These are phyloP conservation scores for Thermoascus crustaceus DNA, from an alignment of 2,329 filamentous ascomycete species.

Conservation along the genomic window DNA sequence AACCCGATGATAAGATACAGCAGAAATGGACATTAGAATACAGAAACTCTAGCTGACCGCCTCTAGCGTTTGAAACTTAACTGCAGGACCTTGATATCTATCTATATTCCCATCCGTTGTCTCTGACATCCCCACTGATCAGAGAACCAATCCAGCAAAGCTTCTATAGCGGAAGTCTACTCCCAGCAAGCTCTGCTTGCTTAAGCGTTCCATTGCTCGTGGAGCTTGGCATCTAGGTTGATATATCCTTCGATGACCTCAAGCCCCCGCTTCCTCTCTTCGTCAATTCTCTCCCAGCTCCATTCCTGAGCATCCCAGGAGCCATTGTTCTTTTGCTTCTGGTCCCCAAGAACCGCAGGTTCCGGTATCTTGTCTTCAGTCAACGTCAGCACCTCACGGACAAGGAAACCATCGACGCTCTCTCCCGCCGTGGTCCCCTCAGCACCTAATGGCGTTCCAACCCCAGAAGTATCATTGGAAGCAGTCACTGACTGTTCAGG, in stretches of 20 bases:
- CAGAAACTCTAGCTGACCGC: no score
- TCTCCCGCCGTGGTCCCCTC: constrained; percentile 25
- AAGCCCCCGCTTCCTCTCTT: constrained; percentile 48
- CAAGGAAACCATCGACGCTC: constrained; percentile 27
- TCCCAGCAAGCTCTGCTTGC: no score
- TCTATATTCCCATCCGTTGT: no score
- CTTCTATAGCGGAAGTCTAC: no score
- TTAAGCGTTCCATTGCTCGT: constrained; percentile 37
- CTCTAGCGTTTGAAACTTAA: no score
- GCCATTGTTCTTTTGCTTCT: constrained; percentile 23
- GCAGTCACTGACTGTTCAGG: constrained; percentile 12
- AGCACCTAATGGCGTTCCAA: constrained; percentile 22
- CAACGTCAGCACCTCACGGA: constrained; percentile 29
- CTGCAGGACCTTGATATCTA: no score
- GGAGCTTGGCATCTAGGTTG: constrained; percentile 43
- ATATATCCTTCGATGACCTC: constrained; percentile 48
- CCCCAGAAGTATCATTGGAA: constrained; percentile 20
- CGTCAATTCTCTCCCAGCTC: constrained; percentile 55
- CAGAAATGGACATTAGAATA: no score
- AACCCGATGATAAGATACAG: no score
- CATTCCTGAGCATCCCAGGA: constrained; percentile 38
- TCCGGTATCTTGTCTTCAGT: constrained; percentile 22
- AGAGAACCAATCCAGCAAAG: no score
- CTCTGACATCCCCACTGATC: no score
- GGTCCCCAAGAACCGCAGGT: constrained; percentile 20